Evolutionary conservation across 495 filamentous ascomycete genomes (phyloP), one percentile per base, ranked within the genome.

Genomic region (Coniosporium apollinis): DNA sequence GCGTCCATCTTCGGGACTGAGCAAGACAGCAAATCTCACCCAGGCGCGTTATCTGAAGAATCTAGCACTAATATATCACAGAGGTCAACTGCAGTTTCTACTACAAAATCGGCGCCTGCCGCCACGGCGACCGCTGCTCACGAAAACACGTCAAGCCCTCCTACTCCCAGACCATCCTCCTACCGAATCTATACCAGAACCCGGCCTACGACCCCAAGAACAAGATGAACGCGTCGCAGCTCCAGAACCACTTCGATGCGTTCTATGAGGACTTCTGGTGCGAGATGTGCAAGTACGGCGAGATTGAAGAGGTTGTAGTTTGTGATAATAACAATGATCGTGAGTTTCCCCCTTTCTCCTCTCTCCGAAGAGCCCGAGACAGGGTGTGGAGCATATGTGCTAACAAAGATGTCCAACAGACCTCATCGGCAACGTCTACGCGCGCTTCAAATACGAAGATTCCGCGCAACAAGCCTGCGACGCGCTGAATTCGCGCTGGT

Each of bases 251-350:
- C 66, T 97, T 96, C 54, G 91, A 97, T 61, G 87, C 89, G 47
- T 97, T 97, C 65, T 97, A 97, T 66, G 89, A 97, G 64, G 89
- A 97, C 57, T 77, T 97, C 45, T 97, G 89, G 83, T 94, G 87
- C 66, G 89, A 97, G 69, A 82, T 97, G 78, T 59, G 56, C 50
- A 58, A 60, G 42, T 64, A 60, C 39, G 60, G 60, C 20, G 49
- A 61, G 31, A 37, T 64, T 3, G 60, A 64, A 45, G 60, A 64
- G 37, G 42, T 64, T 3, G 60, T 64, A n/a, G 60, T 64, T n/a
- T 64, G 60, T 38, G 59, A 64, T 43, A 64, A 64, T 56, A 96
- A 94, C 59, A 94, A 94, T 64, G 87, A 94, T 55, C 86, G 77
- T 82, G 59, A 50, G 76, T 76, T 34, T 19, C n/a, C n/a, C 39